phyloP scores from a whole-genome alignment of 208 protist species.

The Trypanosoma rangeli region DNA sequence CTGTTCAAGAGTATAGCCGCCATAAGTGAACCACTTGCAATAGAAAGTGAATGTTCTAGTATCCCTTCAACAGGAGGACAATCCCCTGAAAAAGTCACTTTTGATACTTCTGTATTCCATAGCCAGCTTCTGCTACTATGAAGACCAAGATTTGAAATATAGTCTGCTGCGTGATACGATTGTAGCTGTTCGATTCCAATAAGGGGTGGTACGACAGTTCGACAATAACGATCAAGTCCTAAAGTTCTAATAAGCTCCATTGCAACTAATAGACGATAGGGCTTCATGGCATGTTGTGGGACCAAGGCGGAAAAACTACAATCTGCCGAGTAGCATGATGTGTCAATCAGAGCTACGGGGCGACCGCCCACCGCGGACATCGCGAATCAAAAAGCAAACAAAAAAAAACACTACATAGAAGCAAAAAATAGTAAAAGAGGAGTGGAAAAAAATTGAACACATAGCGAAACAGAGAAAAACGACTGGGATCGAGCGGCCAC shows the following conservation, averaged over 20 bases:
- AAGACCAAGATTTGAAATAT: conserved; percentile 81
- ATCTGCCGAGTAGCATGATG: conserved; percentile 80
- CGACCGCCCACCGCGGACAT: background rate
- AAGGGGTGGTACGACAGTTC: conserved; percentile 75
- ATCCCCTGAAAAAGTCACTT: conserved; percentile 83
- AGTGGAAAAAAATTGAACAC: too few species aligned
- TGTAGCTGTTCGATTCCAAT: conserved; percentile 63
- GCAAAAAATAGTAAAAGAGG: background rate
- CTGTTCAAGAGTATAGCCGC: conserved; percentile 85
- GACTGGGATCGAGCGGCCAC: too few species aligned
- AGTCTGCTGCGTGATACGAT: conserved; percentile 71
- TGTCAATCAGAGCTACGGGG: conserved; percentile 74
- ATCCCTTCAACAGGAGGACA: conserved; percentile 88
- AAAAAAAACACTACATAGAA: background rate
- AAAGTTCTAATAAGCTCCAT: conserved; percentile 78
- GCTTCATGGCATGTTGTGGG: conserved; percentile 91
- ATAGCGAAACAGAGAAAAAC: too few species aligned
- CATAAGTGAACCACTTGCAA: conserved; percentile 83
- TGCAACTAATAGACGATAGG: conserved; percentile 79
- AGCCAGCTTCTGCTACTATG: conserved; percentile 82
- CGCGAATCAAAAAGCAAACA: background rate
- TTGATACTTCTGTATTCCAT: conserved; percentile 83
- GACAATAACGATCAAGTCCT: conserved; percentile 58
- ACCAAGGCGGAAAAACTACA: conserved; percentile 84
- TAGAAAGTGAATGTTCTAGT: conserved; percentile 85